phyloP scores from a whole-genome alignment of 805 yeast species.

The Brettanomyces custersianus region DNA sequence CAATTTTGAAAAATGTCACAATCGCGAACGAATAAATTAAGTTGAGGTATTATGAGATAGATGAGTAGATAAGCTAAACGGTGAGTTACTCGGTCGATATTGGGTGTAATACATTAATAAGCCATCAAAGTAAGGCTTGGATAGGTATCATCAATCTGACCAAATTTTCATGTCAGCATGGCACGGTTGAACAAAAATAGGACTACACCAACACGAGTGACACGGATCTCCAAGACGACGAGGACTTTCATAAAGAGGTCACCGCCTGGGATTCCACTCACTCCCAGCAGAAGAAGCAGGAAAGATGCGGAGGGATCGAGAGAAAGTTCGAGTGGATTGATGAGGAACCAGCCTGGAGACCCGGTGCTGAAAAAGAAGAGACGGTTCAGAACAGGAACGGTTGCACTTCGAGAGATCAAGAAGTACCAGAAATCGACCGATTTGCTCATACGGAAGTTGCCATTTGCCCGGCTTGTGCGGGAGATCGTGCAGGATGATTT shows the following conservation, averaged over 20 bases:
- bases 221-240: conserved; percentile 2
- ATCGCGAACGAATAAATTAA: too few species aligned
- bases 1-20: too few species aligned
- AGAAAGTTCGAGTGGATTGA: conserved; percentile 25
- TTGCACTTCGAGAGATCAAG: conserved; percentile 61
- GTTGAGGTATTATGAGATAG: too few species aligned
- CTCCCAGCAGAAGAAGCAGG: conserved; percentile 2
- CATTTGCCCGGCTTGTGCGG: conserved; percentile 68
- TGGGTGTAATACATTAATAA: too few species aligned
- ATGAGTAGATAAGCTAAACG: too few species aligned
- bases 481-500: conserved; percentile 60
- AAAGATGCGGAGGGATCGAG: not conserved
- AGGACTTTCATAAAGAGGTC: conserved; percentile 8
- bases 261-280: conserved; percentile 5
- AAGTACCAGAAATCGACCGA: conserved; percentile 62
- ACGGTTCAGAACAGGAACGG: conserved; percentile 53
- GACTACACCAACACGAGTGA: conserved; percentile 8
- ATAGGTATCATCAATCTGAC: too few species aligned
- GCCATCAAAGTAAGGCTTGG: too few species aligned
- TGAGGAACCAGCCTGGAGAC: conserved; percentile 48
- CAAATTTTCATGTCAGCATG: too few species aligned
- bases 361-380: conserved; percentile 29
- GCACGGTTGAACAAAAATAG: conserved; percentile 17
- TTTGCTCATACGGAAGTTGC: conserved; percentile 57
- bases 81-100: too few species aligned